phyloP scores from a whole-genome alignment of 106 monocot species.

The Cymbidium sinense region DNA sequence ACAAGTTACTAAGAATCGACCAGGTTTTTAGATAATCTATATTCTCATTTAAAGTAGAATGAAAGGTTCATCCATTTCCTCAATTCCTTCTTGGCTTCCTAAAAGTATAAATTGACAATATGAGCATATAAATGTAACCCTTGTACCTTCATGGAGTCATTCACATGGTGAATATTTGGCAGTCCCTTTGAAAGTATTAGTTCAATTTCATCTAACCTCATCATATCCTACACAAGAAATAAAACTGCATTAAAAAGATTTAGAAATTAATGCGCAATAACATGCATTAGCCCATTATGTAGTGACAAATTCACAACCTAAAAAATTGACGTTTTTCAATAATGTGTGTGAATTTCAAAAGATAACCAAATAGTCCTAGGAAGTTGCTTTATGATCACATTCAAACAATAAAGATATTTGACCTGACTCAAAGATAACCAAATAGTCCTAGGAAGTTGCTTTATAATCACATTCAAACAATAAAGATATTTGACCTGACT shows the following conservation, averaged over 20 bases:
- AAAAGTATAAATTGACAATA: background rate
- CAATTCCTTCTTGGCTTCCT: background rate
- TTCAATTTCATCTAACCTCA: constrained; percentile 71
- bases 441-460: background rate
- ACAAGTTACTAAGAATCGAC: background rate
- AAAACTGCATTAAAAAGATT: background rate
- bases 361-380: background rate
- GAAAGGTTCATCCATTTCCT: background rate
- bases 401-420: background rate
- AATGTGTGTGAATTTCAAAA: constrained; percentile 1
- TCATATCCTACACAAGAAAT: constrained; percentile 57
- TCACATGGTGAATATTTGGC: constrained; percentile 65
- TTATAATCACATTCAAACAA: background rate
- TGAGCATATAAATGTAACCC: background rate
- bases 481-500: background rate
- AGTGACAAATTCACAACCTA: background rate
- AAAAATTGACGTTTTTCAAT: background rate
- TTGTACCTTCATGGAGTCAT: constrained; percentile 79
- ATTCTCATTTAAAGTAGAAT: background rate
- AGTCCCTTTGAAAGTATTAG: constrained; percentile 57
- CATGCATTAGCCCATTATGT: background rate
- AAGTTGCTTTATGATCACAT: background rate
- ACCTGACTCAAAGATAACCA: constrained; percentile 1
- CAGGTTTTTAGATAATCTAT: background rate
- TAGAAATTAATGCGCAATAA: background rate